Base-by-base conservation (phyloP, 805 yeast genomes). In the Candida incommunis region DNA sequence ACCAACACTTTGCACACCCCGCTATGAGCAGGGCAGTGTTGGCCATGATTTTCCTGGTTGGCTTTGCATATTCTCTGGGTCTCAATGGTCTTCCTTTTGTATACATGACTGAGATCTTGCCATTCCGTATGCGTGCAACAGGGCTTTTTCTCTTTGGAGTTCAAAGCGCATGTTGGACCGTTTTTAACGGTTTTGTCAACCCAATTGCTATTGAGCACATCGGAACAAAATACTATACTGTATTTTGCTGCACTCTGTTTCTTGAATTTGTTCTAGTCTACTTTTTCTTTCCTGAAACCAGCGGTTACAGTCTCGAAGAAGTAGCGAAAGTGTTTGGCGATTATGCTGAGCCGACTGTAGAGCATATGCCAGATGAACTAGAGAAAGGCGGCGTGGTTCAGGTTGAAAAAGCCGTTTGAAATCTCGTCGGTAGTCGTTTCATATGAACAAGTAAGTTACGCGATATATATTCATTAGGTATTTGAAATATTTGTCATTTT, bases 21-120 rank as follows among this genome's bases (percentile, higher is more conserved):
- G 11, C 37, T 9, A 7, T 31, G 18, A 31, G 37, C n/a, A 9
- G 18, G 13, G 37, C 18, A 11, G 37, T 31, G 18, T n/a, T 31
- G 9, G 37, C 37, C 5, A 31, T 31, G 37, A 31, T 31, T 7
- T 31, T 31, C 37, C 37, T 31, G 37, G 20, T 31, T 9, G n/a
- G 18, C 65, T 52, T 71, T 26, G 60, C 63, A 35, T 72, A 70
- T 58, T 62, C 68, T 51, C 56, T 64, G 40, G 71, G 71, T 31
- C 53, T 60, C 44, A 68, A 69, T 46, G 75, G 75, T 43, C 61
- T 71, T 45, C 72, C 74, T 43, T 65, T 57, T 53, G 52, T 69
- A 41, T 72, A 72, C 54, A 52, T 66, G 43, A 69, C 76, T 41
- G 54, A 51, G 35, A 41, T 51, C 27, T 23, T 50, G 26, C 46